Conservation (phyloP, 139 green algal genomes). For the Haematococcus lacustris region DNA sequence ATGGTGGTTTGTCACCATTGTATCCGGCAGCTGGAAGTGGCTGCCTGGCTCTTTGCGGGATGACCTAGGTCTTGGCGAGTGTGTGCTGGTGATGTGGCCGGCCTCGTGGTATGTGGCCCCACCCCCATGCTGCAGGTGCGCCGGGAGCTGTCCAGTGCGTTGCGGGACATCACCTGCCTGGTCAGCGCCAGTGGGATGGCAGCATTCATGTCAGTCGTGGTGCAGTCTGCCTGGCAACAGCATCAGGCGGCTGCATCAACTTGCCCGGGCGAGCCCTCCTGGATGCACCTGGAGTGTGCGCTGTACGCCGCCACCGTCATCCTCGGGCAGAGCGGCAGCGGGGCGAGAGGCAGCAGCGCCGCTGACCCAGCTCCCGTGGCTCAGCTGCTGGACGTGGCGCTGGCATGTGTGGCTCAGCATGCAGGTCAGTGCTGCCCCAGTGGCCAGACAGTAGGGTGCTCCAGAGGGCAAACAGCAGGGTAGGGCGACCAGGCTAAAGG, state of each 20-base stretch:
- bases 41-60: too few relatives aligned
- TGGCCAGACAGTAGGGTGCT: neutral
- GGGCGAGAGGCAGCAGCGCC: constrained; percentile 3
- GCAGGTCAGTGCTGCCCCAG: constrained; percentile 6
- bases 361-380: constrained; percentile 10
- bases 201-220: constrained; percentile 22
- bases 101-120: neutral
- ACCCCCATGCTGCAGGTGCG: constrained; percentile 34
- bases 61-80: too few relatives aligned
- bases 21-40: too few relatives aligned
- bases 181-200: constrained; percentile 26
- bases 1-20: too few relatives aligned
- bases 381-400: constrained; percentile 20
- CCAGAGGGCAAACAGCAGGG: too few relatives aligned
- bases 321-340: constrained; percentile 13
- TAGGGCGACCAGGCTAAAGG: too few relatives aligned
- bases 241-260: neutral
- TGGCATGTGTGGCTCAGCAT: neutral
- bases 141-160: constrained; percentile 35
- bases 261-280: neutral
- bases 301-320: constrained; percentile 60
- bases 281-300: constrained; percentile 32
- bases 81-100: too few relatives aligned
- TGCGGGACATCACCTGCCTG: constrained; percentile 39
- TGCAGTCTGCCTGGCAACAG: constrained; percentile 10